Evolutionary conservation across 345 rosid species (phyloP).

Genomic region (Isatis tinctoria): DNA sequence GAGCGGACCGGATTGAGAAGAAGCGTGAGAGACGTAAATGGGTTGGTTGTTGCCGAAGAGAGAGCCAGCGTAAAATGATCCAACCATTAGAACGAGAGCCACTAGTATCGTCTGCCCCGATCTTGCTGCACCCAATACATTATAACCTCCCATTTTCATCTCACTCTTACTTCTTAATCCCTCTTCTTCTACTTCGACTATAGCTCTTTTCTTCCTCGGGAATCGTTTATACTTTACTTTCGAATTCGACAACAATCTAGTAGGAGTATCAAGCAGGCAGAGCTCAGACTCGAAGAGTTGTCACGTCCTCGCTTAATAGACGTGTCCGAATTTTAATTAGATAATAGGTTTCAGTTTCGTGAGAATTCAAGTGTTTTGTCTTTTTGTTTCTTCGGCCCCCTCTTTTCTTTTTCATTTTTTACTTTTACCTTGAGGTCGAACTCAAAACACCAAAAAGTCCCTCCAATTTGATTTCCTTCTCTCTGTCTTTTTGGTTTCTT

Average conservation of each 20-base stretch:
- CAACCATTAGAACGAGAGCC: conserved; percentile 62
- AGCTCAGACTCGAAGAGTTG: conserved; percentile 3
- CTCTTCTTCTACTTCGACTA: not conserved
- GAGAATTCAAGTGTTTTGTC: not conserved
- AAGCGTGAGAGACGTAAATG: conserved; percentile 39
- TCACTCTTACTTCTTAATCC: not conserved
- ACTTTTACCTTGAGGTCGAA: no score
- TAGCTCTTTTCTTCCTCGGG: conserved; percentile 12
- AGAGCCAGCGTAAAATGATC: conserved; percentile 76
- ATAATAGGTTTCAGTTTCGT: no score
- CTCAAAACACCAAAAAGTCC: no score
- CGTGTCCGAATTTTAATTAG: not conserved
- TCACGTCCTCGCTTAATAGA: not conserved
- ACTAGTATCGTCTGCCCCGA: conserved; percentile 68
- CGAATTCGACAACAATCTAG: not conserved
- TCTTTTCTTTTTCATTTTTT: no score
- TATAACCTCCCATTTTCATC: conserved; percentile 48
- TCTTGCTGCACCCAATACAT: conserved; percentile 47
- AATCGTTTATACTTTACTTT: conserved; percentile 15
- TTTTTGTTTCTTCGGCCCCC: not conserved
- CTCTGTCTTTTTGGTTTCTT: no score
- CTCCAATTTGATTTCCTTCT: no score
- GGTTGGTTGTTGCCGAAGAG: conserved; percentile 67
- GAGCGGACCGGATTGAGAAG: conserved; percentile 25
- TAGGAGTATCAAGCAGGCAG: not conserved